Evolutionary conservation across 2,329 filamentous ascomycete species (phyloP).

Genomic region (Hypomyces rosellus): DNA sequence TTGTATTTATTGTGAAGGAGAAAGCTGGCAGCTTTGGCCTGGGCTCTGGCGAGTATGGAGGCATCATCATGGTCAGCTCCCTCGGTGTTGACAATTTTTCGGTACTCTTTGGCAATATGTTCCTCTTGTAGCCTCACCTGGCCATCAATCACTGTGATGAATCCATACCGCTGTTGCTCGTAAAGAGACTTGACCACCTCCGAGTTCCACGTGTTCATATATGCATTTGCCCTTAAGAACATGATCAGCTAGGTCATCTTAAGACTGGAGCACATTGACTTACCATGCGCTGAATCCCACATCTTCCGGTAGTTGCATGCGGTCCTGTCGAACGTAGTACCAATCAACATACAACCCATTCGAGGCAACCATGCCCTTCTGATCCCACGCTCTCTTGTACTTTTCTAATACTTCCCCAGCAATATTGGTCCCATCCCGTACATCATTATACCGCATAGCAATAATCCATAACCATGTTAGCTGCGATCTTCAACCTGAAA

Average conservation of each 20-base stretch:
- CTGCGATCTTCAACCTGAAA: too few relatives aligned
- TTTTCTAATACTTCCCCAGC: conserved; percentile 26
- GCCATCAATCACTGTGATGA: conserved; percentile 20
- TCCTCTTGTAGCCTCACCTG: conserved; percentile 18
- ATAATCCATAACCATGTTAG: background rate
- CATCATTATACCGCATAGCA: conserved; percentile 10
- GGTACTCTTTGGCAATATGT: conserved; percentile 19
- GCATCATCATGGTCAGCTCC: conserved; percentile 13
- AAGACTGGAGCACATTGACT: background rate
- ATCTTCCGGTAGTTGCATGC: background rate
- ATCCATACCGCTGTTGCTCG: conserved; percentile 19
- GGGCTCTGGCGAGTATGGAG: conserved; percentile 3
- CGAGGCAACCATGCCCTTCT: conserved; percentile 19
- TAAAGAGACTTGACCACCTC: conserved; percentile 22
- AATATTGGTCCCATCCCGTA: conserved; percentile 22
- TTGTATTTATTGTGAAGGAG: background rate
- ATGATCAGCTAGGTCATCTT: background rate
- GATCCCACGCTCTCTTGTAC: conserved; percentile 29
- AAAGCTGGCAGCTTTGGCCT: conserved; percentile 10
- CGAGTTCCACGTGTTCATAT: conserved; percentile 33
- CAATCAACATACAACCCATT: conserved; percentile 21
- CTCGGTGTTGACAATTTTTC: conserved; percentile 11
- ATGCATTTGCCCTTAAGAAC: conserved; percentile 21
- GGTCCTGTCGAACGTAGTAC: conserved; percentile 8
- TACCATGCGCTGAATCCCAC: conserved; percentile 4